Evolutionary conservation across 1,139 yeast genomes (phyloP).

Genomic region (Candida dubliniensis): DNA sequence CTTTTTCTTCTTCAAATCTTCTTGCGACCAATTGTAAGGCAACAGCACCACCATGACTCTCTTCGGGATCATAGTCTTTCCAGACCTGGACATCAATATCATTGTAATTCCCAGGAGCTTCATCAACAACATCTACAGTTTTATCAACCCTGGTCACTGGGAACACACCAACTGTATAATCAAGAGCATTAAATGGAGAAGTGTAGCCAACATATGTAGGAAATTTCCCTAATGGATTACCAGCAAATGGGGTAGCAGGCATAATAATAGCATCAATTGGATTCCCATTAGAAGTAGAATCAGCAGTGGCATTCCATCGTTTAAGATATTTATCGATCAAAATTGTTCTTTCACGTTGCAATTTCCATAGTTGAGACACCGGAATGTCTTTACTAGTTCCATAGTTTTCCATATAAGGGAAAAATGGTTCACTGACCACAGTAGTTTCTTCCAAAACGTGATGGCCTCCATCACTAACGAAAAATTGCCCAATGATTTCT

Average conservation of each 20-base stretch:
- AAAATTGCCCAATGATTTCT: slow-evolving; percentile 39
- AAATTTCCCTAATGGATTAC: slow-evolving; percentile 42
- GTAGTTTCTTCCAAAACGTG: slow-evolving; percentile 28
- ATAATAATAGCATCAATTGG: slow-evolving; percentile 51
- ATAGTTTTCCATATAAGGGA: slow-evolving; percentile 35
- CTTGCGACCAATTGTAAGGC: slow-evolving; percentile 62
- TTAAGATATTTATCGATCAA: slow-evolving; percentile 36
- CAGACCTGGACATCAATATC: slow-evolving; percentile 21
- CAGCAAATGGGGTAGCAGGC: slow-evolving; percentile 49
- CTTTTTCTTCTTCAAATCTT: slow-evolving; percentile 63
- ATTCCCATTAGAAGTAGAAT: slow-evolving; percentile 34
- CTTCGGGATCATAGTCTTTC: slow-evolving; percentile 52
- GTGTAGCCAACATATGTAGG: slow-evolving; percentile 48
- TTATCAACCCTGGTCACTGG: slow-evolving; percentile 59
- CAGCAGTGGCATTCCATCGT: slow-evolving; percentile 35
- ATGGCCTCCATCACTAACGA: slow-evolving; percentile 47
- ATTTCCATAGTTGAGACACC: slow-evolving; percentile 45
- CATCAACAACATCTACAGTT: slow-evolving; percentile 32
- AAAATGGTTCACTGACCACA: slow-evolving; percentile 50
- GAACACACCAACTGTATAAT: slow-evolving; percentile 56
- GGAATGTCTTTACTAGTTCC: slow-evolving; percentile 29
- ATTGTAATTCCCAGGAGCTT: slow-evolving; percentile 17
- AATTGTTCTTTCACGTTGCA: slow-evolving; percentile 33
- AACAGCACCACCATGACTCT: slow-evolving; percentile 64
- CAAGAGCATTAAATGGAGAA: slow-evolving; percentile 57